These are phyloP conservation scores for Basipetospora chlamydospora DNA, from an alignment of 2,329 filamentous ascomycete genomes.

Conservation along the genomic window DNA sequence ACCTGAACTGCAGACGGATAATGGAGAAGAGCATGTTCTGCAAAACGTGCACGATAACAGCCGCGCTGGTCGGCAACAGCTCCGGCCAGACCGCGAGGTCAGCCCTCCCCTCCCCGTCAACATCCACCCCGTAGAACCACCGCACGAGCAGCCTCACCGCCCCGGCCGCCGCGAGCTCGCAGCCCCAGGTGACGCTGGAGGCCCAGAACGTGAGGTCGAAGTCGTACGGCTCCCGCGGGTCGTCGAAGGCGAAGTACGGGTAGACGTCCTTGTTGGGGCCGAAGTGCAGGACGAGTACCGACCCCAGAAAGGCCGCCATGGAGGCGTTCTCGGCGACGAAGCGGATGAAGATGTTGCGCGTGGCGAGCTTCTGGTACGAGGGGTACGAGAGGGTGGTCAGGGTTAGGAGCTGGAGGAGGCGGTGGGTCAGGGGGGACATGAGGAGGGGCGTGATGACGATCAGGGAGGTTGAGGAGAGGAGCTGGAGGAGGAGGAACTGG, in stretches of 20 bases:
- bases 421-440: constrained; percentile 46
- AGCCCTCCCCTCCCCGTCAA: constrained; percentile 48
- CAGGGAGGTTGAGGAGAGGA: constrained; percentile 46
- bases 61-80: constrained; percentile 49
- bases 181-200: constrained; percentile 50
- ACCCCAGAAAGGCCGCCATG: constrained; percentile 54
- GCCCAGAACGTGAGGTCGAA: constrained; percentile 50
- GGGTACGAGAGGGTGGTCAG: constrained; percentile 45
- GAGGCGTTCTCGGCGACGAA: constrained; percentile 53
- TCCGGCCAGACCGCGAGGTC: constrained; percentile 54
- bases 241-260: constrained; percentile 54
- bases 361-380: constrained; percentile 51
- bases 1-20: constrained; percentile 45
- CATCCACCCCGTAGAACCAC: constrained; percentile 44
- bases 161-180: constrained; percentile 48
- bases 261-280: constrained; percentile 54
- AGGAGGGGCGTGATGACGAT: constrained; percentile 50
- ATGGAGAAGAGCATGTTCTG: constrained; percentile 63
- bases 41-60: constrained; percentile 52
- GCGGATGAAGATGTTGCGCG: constrained; percentile 52
- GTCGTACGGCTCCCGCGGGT: constrained; percentile 34
- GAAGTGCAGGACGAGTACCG: constrained; percentile 50
- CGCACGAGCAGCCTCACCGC: constrained; percentile 43
- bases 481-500: constrained; percentile 51
- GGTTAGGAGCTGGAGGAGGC: constrained; percentile 34